These are phyloP conservation scores for Alopecurus myosuroides DNA, from an alignment of 176 grass and related monocot genomes.

Conservation along the genomic window DNA sequence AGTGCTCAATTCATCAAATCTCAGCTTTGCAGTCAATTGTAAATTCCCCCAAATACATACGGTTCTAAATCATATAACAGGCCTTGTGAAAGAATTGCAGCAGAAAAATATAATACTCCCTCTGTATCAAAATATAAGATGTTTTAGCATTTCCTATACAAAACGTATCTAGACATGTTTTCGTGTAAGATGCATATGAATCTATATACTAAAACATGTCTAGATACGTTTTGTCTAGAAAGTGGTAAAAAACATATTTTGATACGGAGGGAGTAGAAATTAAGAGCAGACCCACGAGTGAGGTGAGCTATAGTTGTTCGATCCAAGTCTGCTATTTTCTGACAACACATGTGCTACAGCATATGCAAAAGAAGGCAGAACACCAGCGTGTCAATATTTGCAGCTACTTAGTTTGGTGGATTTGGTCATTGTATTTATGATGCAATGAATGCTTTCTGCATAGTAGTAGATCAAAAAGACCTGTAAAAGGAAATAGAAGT, in stretches of 20 bases:
- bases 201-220: too few relatives aligned
- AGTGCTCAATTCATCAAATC: background rate
- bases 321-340: constrained; percentile 16
- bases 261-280: too few relatives aligned
- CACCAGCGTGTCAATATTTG: constrained; percentile 1
- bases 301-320: constrained; percentile 11
- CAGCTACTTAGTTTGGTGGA: constrained; percentile 20
- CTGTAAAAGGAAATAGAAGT: background rate
- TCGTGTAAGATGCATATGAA: too few relatives aligned
- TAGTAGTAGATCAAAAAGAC: background rate
- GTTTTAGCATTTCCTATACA: too few relatives aligned
- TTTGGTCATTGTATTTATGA: constrained; percentile 26
- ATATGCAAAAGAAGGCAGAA: constrained; percentile 18
- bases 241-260: too few relatives aligned
- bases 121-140: too few relatives aligned
- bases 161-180: too few relatives aligned
- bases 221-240: too few relatives aligned
- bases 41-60: background rate
- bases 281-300: background rate
- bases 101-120: too few relatives aligned
- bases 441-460: constrained; percentile 16
- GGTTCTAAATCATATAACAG: background rate
- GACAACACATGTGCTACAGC: constrained; percentile 31
- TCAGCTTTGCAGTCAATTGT: background rate
- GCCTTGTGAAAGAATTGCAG: background rate